Evolutionary conservation across 1,139 yeast genomes (phyloP).

Genomic region (Entelexis paramagnoliae): DNA sequence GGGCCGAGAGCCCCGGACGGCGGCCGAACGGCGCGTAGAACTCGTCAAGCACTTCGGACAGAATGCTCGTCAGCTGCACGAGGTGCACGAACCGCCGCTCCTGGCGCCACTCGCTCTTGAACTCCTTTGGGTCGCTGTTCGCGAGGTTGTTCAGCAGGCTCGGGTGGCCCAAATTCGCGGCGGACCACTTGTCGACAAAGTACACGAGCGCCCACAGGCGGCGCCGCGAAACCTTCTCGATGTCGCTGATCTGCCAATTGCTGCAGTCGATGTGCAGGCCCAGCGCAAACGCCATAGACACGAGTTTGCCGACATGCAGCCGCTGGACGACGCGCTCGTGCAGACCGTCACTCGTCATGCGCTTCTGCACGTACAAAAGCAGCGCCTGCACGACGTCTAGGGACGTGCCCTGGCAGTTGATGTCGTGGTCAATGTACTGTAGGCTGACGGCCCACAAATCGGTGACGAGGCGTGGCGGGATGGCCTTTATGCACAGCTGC

Average conservation of each 20-base stretch:
- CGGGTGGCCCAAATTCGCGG: conserved; percentile 31
- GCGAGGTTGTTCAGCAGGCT: conserved; percentile 26
- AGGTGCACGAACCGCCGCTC: conserved; percentile 31
- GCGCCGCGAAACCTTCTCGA: conserved; percentile 28
- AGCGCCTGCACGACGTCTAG: conserved; percentile 39
- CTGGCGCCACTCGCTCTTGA: conserved; percentile 28
- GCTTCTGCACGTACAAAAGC: conserved; percentile 31
- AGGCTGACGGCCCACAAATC: conserved; percentile 30
- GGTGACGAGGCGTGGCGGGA: conserved; percentile 28
- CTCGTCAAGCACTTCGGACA: conserved; percentile 28
- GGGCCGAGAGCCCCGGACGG: neutral
- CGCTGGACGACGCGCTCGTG: conserved; percentile 30
- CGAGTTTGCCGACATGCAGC: conserved; percentile 29
- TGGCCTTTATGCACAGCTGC: conserved; percentile 29
- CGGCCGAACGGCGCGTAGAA: conserved; percentile 24
- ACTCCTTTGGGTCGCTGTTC: conserved; percentile 22
- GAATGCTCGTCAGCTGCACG: conserved; percentile 28
- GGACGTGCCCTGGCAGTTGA: conserved; percentile 31
- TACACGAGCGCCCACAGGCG: conserved; percentile 33
- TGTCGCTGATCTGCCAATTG: conserved; percentile 30
- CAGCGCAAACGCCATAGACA: conserved; percentile 30
- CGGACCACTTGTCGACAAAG: conserved; percentile 33
- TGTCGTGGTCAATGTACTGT: conserved; percentile 30
- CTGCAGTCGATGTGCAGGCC: conserved; percentile 33
- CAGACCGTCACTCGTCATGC: conserved; percentile 31